Percentiles rank a stretch among this genome's conserved stretches.
Evolutionary conservation across 2,329 filamentous ascomycete species (phyloP).

Genomic region (Nothophoma quercina): DNA sequence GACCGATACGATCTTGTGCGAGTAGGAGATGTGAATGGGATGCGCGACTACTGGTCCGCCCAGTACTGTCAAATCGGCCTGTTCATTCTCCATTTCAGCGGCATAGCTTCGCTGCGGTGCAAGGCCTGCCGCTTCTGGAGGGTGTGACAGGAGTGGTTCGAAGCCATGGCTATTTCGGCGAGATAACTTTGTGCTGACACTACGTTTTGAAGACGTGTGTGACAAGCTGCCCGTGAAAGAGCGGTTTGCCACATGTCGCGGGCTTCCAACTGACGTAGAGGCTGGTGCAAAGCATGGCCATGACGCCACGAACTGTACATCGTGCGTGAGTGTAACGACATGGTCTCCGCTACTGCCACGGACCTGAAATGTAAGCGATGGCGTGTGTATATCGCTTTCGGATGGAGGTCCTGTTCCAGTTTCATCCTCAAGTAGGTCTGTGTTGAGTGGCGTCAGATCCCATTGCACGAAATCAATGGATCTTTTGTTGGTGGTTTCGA

Average conservation of each 20-base stretch:
- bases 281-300: conserved; percentile 60
- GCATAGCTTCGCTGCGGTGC: conserved; percentile 38
- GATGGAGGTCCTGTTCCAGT: conserved; percentile 15
- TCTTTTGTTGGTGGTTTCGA: conserved; percentile 20
- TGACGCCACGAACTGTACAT: conserved; percentile 63
- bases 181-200: conserved; percentile 31
- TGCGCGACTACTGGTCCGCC: conserved; percentile 40
- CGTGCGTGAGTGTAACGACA: conserved; percentile 54
- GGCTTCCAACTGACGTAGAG: conserved; percentile 26
- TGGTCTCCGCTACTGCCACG: conserved; percentile 21
- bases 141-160: conserved; percentile 45
- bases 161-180: conserved; percentile 46
- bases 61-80: not conserved
- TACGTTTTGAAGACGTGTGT: conserved; percentile 44
- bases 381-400: conserved; percentile 35
- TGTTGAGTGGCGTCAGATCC: conserved; percentile 35
- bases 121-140: conserved; percentile 37
- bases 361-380: conserved; percentile 46
- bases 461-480: conserved; percentile 36
- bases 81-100: conserved; percentile 25
- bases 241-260: conserved; percentile 34
- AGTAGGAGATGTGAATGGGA: conserved; percentile 51
- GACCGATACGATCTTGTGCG: conserved; percentile 46
- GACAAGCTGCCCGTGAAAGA: conserved; percentile 35
- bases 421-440: conserved; percentile 36